These are phyloP conservation scores for Didymella glomerata DNA, from an alignment of 2,329 filamentous ascomycete genomes.

Conservation along the genomic window DNA sequence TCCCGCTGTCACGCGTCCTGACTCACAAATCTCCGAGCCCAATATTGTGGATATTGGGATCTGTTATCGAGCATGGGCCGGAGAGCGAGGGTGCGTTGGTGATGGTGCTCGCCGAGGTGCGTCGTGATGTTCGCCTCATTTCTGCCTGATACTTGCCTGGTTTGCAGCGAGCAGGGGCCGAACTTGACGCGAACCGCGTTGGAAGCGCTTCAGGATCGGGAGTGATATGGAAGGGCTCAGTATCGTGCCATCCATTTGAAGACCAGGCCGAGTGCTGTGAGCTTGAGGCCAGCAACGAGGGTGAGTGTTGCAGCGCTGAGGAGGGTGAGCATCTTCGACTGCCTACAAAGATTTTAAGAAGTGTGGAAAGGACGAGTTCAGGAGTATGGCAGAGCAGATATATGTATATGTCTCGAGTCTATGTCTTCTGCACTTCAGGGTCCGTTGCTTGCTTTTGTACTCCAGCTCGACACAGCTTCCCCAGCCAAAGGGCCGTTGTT, in stretches of 20 bases:
- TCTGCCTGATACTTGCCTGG: not conserved
- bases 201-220: not conserved
- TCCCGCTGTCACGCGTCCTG: conserved; percentile 10
- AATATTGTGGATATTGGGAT: conserved; percentile 14
- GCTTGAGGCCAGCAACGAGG: conserved; percentile 42
- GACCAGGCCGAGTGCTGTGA: conserved; percentile 41
- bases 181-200: not conserved
- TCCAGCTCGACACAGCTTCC: conserved; percentile 1
- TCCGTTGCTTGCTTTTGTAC: conserved; percentile 16
- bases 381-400: not conserved
- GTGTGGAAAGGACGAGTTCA: not conserved
- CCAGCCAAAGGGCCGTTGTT: conserved; percentile 6
- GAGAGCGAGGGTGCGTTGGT: not conserved
- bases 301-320: conserved; percentile 26
- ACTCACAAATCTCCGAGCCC: conserved; percentile 18
- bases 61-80: conserved; percentile 1
- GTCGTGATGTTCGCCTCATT: conserved; percentile 7
- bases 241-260: conserved; percentile 41
- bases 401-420: not conserved
- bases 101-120: not conserved
- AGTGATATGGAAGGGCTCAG: conserved; percentile 7
- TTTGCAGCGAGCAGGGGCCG: not conserved
- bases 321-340: conserved; percentile 13
- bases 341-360: not conserved
- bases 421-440: not conserved